phyloP scores from a whole-genome alignment of 1,284 basidiomycete species.

The Athelia psychrophila region DNA sequence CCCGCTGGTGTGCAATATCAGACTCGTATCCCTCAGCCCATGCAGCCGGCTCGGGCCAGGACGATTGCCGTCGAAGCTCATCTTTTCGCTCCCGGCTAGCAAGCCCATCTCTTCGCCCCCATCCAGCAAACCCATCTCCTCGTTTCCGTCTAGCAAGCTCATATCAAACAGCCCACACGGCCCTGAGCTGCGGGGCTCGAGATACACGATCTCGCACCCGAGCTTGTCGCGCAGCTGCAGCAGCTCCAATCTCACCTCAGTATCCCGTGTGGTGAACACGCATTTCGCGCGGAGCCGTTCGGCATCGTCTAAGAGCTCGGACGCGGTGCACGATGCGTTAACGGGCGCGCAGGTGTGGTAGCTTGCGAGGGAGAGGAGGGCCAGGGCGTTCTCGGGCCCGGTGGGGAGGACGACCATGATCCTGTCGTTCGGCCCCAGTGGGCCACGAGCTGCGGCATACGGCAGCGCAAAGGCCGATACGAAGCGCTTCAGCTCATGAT shows the following conservation, averaged over 20 bases:
- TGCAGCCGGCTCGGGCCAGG: slow-evolving; percentile 26
- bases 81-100: slow-evolving; percentile 13
- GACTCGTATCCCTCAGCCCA: slow-evolving; percentile 43
- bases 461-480: slow-evolving; percentile 36
- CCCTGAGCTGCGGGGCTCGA: slow-evolving; percentile 28
- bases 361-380: slow-evolving; percentile 34
- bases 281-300: slow-evolving; percentile 32
- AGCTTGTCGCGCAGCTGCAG: slow-evolving; percentile 27
- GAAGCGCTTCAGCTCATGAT: slow-evolving; percentile 31
- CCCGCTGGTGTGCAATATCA: slow-evolving; percentile 62
- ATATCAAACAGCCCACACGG: slow-evolving; percentile 40
- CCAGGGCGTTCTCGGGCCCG: slow-evolving; percentile 42
- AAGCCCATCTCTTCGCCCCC: slow-evolving; percentile 33
- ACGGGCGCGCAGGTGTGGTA: slow-evolving; percentile 44
- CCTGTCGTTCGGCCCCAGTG: slow-evolving; percentile 37
- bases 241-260: slow-evolving; percentile 33
- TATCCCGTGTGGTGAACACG: slow-evolving; percentile 36
- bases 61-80: slow-evolving; percentile 8
- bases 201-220: slow-evolving; percentile 33
- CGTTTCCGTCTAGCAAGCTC: slow-evolving; percentile 20
- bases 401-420: slow-evolving; percentile 42
- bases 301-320: slow-evolving; percentile 40
- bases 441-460: slow-evolving; percentile 20
- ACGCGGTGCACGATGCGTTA: slow-evolving; percentile 39
- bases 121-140: background rate